Evolutionary conservation across 257 asterid species (phyloP).

Genomic region (Plectranthus barbatus): DNA sequence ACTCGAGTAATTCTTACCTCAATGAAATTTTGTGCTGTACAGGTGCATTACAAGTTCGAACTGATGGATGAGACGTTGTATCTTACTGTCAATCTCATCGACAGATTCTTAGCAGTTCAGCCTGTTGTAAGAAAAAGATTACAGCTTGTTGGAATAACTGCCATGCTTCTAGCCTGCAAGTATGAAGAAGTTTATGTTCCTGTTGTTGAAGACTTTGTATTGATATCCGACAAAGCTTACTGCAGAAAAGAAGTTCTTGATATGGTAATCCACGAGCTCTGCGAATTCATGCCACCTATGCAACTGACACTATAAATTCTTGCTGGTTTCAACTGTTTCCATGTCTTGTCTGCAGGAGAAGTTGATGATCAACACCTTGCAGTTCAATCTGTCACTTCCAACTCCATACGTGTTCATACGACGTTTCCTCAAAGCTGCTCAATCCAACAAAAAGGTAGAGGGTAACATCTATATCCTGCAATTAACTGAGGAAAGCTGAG

Average conservation of each 20-base stretch:
- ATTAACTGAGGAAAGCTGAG: neutral
- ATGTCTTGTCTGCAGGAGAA: constrained; percentile 40
- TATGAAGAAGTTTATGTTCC: constrained; percentile 90
- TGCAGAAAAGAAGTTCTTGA: constrained; percentile 61
- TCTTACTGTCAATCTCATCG: constrained; percentile 70
- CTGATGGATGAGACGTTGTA: constrained; percentile 86
- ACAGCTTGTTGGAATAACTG: constrained; percentile 82
- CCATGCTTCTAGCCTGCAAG: constrained; percentile 84
- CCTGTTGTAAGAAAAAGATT: constrained; percentile 57
- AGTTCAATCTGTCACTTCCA: constrained; percentile 59
- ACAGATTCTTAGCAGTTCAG: constrained; percentile 56
- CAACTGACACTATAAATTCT: neutral
- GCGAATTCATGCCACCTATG: no score
- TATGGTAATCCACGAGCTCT: constrained; percentile 34
- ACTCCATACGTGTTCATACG: constrained; percentile 66
- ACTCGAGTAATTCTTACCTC: neutral
- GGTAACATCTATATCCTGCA: neutral
- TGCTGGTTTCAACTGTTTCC: neutral
- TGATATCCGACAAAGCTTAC: constrained; percentile 78
- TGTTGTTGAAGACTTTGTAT: constrained; percentile 65
- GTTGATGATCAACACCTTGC: constrained; percentile 38
- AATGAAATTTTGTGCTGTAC: neutral
- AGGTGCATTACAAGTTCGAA: constrained; percentile 95
- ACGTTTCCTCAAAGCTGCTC: constrained; percentile 66
- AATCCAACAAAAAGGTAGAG: constrained; percentile 53